Evolutionary conservation across 108 stramenopile genomes (phyloP), one percentile per base, ranked within the genome.

Genomic region (Pseudonitzschia pungens): DNA sequence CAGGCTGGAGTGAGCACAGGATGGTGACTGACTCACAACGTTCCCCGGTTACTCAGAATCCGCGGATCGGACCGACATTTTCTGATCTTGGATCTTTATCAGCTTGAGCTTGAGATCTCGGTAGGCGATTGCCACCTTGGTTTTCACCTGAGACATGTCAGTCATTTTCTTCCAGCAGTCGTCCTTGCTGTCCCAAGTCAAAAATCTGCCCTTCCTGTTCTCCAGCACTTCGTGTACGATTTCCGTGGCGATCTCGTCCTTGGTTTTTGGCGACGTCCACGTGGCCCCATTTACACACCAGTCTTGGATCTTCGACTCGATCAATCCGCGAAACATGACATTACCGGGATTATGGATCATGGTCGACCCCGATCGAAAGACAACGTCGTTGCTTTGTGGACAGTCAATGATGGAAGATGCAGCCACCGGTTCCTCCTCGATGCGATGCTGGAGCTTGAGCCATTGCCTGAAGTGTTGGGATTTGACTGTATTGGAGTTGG

Each of bases 301-400:
- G 16, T 67, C 66, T 18, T 67, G 14, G 3, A 40, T 18, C 31
- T 67, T 28, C 9, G 11, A 12, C 28, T 67, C 66, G 44, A 67
- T 18, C 36, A 67, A n/a, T 16, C 66, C 28, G 10, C 66, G 66
- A 67, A 67, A 67, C 22, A 67, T 26, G 22, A 67, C 45, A 15
- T 44, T 67, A 6, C 66, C 66, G 18, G 66, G 66, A 21, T 67
- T 44, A 11, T 44, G 21, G 6, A 50, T 48, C 31, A 28, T 40
- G 11, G 43, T 31, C 42, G 31, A 40, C 26, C 66, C 66, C 14
- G 60, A 31, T 15, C 66, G 66, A 67, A 67, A 48, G n/a, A 67
- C n/a, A 44, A 67, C 66, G 24, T 67, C 66, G n/a, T 45, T 44
- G 11, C 14, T 14, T 15, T 11, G 21, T 15, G 66, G 66, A 22